A percentile compares a stretch with the other conserved stretches of the same genome.
phyloP scores from a whole-genome alignment of 352 stramenopile genomes.

The Globisporangium heterothallicum region DNA sequence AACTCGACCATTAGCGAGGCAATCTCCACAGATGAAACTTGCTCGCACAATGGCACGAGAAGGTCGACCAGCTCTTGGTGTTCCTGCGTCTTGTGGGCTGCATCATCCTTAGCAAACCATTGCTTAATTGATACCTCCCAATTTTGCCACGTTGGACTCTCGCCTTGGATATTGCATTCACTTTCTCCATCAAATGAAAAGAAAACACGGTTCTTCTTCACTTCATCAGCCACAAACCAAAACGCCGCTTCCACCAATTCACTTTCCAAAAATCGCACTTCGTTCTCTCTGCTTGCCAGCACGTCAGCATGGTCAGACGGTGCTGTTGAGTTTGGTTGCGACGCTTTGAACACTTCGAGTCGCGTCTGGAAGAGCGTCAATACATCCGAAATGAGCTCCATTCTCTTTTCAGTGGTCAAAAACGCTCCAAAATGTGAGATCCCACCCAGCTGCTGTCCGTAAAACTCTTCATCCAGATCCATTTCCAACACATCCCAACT shows the following conservation, averaged over 20 bases:
- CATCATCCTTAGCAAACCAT: conserved; percentile 8
- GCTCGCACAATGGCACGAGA: conserved; percentile 7
- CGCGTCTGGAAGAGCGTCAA: conserved; percentile 38
- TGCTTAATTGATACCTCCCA: conserved; percentile 8
- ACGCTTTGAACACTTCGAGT: conserved; percentile 29
- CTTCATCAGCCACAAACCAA: conserved; percentile 22
- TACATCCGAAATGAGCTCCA: conserved; percentile 46
- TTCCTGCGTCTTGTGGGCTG: background rate
- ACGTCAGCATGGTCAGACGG: background rate
- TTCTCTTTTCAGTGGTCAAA: conserved; percentile 35
- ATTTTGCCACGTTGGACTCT: conserved; percentile 5
- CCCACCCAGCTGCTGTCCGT: conserved; percentile 31
- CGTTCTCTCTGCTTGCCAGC: conserved; percentile 16
- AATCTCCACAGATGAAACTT: conserved; percentile 11
- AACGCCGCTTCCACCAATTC: conserved; percentile 28
- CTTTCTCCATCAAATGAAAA: background rate
- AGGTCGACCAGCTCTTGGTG: conserved; percentile 1
- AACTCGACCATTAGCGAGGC: conserved; percentile 14
- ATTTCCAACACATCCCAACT: conserved; percentile 2
- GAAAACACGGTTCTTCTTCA: conserved; percentile 7
- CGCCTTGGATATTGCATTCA: too few relatives aligned
- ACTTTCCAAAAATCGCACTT: conserved; percentile 32
- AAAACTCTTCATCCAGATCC: conserved; percentile 35
- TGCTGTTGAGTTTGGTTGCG: conserved; percentile 15
- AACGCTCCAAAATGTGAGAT: conserved; percentile 34